Conservation (phyloP, 1,284 basidiomycete genomes). For the Fomitiporia mediterranea region DNA sequence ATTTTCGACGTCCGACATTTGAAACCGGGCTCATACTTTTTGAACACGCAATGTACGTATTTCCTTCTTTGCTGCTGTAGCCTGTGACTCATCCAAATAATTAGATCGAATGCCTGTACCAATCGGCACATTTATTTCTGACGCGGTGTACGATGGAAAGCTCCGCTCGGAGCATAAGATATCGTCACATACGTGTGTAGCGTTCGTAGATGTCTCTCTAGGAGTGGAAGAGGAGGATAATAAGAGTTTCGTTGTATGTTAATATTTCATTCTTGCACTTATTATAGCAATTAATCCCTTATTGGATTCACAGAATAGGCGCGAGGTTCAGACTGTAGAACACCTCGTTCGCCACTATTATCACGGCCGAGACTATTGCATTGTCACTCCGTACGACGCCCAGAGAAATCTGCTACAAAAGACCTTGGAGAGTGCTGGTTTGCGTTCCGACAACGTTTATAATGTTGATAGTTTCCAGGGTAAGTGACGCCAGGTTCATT, state of each 20-base stretch:
- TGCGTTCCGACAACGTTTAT: slow-evolving; percentile 43
- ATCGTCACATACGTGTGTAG: slow-evolving; percentile 28
- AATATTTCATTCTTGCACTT: not conserved
- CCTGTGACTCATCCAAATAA: slow-evolving; percentile 30
- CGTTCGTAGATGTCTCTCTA: slow-evolving; percentile 41
- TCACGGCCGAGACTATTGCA: slow-evolving; percentile 34
- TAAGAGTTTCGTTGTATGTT: slow-evolving; percentile 41
- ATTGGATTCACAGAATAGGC: slow-evolving; percentile 35
- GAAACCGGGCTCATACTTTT: slow-evolving; percentile 31
- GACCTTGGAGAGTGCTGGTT: slow-evolving; percentile 32
- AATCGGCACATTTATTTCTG: slow-evolving; percentile 45
- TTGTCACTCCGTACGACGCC: slow-evolving; percentile 55
- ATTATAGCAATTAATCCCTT: not conserved
- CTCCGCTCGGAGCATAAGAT: slow-evolving; percentile 37
- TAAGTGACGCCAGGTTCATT: slow-evolving; percentile 19
- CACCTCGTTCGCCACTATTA: slow-evolving; percentile 42
- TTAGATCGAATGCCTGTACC: slow-evolving; percentile 41
- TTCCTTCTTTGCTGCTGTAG: not conserved
- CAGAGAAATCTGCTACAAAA: slow-evolving; percentile 45
- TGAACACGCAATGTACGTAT: slow-evolving; percentile 42
- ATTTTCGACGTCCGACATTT: slow-evolving; percentile 46
- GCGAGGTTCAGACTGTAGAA: slow-evolving; percentile 37
- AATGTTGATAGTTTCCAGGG: slow-evolving; percentile 53
- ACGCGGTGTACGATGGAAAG: slow-evolving; percentile 36
- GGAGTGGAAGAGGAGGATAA: slow-evolving; percentile 35